phyloP scores from a whole-genome alignment of 2,329 filamentous ascomycete species.

The Colletotrichum shisoi region DNA sequence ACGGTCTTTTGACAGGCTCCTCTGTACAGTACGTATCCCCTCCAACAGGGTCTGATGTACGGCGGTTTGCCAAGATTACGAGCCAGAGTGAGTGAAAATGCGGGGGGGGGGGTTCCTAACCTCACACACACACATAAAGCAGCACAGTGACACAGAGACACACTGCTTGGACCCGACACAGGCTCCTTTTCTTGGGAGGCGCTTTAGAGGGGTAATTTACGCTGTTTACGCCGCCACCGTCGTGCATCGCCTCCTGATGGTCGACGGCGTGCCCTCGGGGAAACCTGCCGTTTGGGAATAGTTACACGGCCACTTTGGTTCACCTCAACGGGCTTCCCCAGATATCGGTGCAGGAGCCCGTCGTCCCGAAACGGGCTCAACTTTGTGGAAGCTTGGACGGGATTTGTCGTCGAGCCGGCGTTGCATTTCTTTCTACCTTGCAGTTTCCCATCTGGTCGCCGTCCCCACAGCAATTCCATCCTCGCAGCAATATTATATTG shows the following conservation, averaged over 20 bases:
- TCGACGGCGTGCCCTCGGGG: neutral
- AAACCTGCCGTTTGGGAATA: neutral
- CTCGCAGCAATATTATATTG: neutral
- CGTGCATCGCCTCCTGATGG: neutral
- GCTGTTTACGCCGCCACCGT: conserved; percentile 32
- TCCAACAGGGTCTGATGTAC: conserved; percentile 15
- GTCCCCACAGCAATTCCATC: neutral
- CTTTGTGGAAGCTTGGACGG: neutral
- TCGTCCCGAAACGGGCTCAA: neutral
- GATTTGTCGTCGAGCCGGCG: neutral
- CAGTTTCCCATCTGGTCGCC: neutral
- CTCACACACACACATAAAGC: conserved; percentile 18
- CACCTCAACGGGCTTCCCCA: neutral
- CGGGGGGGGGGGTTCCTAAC: conserved; percentile 35
- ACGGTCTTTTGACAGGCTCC: too few species aligned
- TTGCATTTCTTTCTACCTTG: too few species aligned
- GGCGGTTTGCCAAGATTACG: conserved; percentile 29
- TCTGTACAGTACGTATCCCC: conserved; percentile 2
- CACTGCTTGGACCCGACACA: neutral
- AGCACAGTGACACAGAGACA: neutral
- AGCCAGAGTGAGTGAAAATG: conserved; percentile 23
- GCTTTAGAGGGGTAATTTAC: conserved; percentile 32
- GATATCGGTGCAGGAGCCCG: neutral
- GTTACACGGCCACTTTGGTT: too few species aligned
- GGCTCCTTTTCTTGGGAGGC: neutral